These are phyloP conservation scores for Apophysomyces variabilis DNA, from an alignment of 371 early-diverging fungal species.

Conservation along the genomic window DNA sequence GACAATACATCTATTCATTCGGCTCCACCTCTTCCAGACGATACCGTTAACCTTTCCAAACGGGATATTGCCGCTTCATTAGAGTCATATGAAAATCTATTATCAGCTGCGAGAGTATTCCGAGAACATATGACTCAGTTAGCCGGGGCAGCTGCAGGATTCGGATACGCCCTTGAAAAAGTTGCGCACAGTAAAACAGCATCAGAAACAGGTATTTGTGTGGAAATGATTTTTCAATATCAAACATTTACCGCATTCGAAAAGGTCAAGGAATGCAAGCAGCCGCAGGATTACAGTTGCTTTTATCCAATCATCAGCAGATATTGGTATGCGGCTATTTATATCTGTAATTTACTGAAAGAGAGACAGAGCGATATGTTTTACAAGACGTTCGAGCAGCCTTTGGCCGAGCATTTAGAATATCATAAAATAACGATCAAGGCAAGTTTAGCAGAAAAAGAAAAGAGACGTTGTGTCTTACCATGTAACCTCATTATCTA, in stretches of 20 bases:
- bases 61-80: conserved; percentile 33
- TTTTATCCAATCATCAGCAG: conserved; percentile 63
- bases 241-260: neutral
- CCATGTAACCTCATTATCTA: neutral
- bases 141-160: conserved; percentile 52
- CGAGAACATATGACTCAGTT: conserved; percentile 53
- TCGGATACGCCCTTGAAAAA: conserved; percentile 55
- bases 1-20: conserved; percentile 29
- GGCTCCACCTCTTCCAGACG: conserved; percentile 22
- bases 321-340: conserved; percentile 41
- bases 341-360: neutral
- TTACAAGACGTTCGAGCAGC: conserved; percentile 52
- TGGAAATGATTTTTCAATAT: neutral
- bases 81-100: conserved; percentile 32
- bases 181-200: conserved; percentile 54
- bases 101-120: conserved; percentile 50
- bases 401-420: conserved; percentile 51
- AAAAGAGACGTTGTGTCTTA: neutral
- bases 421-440: conserved; percentile 49
- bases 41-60: conserved; percentile 27
- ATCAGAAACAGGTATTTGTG: conserved; percentile 32
- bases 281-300: conserved; percentile 57
- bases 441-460: conserved; percentile 18
- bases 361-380: conserved; percentile 45
- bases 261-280: conserved; percentile 56